Conservation (phyloP, 495 filamentous ascomycete species). For the Ascodesmis nigricans region DNA sequence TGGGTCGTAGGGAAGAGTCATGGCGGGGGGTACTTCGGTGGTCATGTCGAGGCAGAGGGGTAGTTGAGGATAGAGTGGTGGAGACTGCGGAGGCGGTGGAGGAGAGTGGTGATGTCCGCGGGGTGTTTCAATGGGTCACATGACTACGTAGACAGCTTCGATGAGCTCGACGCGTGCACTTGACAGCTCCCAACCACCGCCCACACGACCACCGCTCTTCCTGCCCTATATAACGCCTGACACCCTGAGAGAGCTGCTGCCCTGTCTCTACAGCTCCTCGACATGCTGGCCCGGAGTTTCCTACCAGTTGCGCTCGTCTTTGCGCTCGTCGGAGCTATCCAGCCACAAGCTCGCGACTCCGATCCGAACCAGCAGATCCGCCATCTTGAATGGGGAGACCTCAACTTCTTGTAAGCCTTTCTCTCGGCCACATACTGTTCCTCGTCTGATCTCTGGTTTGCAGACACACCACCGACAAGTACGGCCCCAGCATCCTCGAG, state of each 20-base stretch:
- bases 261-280: too few species aligned
- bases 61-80: too few species aligned
- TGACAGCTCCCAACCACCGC: not conserved
- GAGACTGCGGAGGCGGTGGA: too few species aligned
- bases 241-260: too few species aligned
- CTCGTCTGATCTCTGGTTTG: not conserved
- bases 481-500: not conserved
- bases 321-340: slow-evolving; percentile 30
- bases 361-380: slow-evolving; percentile 53
- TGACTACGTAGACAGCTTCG: too few species aligned
- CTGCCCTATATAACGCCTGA: too few species aligned
- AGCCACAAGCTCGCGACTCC: slow-evolving; percentile 63
- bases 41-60: too few species aligned
- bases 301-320: not conserved
- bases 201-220: too few species aligned
- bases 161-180: not conserved
- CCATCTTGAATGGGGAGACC: slow-evolving; percentile 64
- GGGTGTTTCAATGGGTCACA: too few species aligned
- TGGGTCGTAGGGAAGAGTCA: too few species aligned
- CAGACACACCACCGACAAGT: slow-evolving; percentile 18
- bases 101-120: too few species aligned
- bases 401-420: slow-evolving; percentile 74
- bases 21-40: too few species aligned
- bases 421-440: not conserved
- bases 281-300: not conserved